Conservation (phyloP, 2,329 filamentous ascomycete species). For the Fusarium torulosum region DNA sequence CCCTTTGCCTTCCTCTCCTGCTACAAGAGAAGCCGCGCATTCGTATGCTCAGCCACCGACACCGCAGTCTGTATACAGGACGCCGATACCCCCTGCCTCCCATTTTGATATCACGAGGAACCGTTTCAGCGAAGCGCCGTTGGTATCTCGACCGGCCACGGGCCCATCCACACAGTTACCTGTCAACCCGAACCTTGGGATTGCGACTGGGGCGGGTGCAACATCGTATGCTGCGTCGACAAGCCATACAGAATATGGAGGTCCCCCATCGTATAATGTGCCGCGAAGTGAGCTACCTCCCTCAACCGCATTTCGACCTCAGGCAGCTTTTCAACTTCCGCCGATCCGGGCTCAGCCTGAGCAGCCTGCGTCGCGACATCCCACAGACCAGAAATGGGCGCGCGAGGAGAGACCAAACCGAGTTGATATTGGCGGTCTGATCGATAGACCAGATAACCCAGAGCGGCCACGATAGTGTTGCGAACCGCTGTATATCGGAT, state of each 20-base stretch:
- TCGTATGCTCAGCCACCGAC: constrained; percentile 55
- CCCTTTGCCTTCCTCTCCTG: constrained; percentile 59
- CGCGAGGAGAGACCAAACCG: constrained; percentile 66
- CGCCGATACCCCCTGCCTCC: constrained; percentile 60
- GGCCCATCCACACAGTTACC: constrained; percentile 50
- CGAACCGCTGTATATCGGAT: constrained; percentile 19
- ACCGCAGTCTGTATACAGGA: constrained; percentile 54
- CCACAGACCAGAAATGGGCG: constrained; percentile 50
- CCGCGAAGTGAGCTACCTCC: constrained; percentile 64
- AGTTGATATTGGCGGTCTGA: constrained; percentile 71
- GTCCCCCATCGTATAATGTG: constrained; percentile 63
- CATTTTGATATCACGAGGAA: constrained; percentile 62
- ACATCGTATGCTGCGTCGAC: constrained; percentile 61
- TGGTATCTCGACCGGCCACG: constrained; percentile 41
- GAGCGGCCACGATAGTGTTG: constrained; percentile 46
- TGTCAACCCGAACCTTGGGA: constrained; percentile 49
- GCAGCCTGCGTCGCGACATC: constrained; percentile 25
- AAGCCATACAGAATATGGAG: constrained; percentile 59
- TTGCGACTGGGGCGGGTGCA: constrained; percentile 15
- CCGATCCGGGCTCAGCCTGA: constrained; percentile 61
- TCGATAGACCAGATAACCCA: constrained; percentile 66
- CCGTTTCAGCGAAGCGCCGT: constrained; percentile 54
- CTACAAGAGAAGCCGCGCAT: constrained; percentile 58
- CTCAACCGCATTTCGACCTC: constrained; percentile 50
- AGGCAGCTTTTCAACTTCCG: constrained; percentile 60